Evolutionary conservation across 2,329 filamentous ascomycete genomes (phyloP), one percentile per base, ranked within the genome.

Genomic region (Alternaria metachromatica): DNA sequence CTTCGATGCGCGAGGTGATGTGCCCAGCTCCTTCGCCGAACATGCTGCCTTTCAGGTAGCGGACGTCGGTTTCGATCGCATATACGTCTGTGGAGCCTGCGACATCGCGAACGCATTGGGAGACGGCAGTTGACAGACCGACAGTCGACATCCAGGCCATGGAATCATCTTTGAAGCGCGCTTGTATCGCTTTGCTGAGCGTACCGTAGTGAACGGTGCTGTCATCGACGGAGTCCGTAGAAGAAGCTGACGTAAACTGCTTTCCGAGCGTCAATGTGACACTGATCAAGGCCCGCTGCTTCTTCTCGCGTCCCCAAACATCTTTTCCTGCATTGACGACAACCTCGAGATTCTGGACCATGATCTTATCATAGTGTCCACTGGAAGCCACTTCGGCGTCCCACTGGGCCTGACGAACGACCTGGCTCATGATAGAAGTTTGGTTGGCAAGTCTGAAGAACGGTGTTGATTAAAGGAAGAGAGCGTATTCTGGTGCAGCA

Each of bases 131-230:
- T 4, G 70, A 69, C 2, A 81, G 58, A 3, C 71, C 70, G 30
- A 62, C 63, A 2, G 74, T 75, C 10, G 66, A 67, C 25, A 68
- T 66, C 77, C 77, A 80, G 3, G 60, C 55, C 12, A 48, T 43
- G 15, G 53, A 53, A 9, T 60, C 46, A 3, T 77, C 65, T 49
- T 80, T 77, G 25, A 89, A 74, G 12, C 81, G 81, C 23, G 79
- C 77, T 30, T 90, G 80, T 13, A 94, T 83, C 0, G 84, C 83
- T 80, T 93, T 93, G 81, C 88, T 89, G 13, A 94, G 83, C 10
- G 82, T 84, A 2, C 92, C 91, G 73, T 94, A 94, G 80, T 94
- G 90, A 23, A 93, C 87, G 3, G 92, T 94, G 74, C 91, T 91
- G n/a, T 80, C 78, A 49, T 88, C 86, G 33, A 94, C 85, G 9